phyloP scores from a whole-genome alignment of 23 red algal genomes.

The Gracilariopsis chorda region DNA sequence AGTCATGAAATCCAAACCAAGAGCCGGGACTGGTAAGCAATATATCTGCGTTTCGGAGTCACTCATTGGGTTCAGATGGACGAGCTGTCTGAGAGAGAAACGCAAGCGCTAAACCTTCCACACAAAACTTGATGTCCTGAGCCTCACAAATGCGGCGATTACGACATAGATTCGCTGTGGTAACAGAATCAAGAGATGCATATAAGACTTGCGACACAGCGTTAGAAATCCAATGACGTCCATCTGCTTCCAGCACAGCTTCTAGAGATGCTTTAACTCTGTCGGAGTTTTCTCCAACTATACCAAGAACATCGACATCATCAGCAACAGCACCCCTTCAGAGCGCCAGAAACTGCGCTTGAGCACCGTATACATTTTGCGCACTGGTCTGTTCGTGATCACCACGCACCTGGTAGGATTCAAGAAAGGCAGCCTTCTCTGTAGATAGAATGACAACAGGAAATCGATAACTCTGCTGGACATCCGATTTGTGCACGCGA shows the following conservation, averaged over 20 bases:
- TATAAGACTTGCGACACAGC: not conserved
- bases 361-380: not conserved
- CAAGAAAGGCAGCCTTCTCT: not conserved
- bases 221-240: not conserved
- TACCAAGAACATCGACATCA: not conserved
- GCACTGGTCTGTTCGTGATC: no score
- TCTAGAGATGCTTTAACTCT: not conserved
- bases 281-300: not conserved
- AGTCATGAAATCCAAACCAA: slow-evolving; percentile 55
- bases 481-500: not conserved
- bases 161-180: not conserved
- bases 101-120: slow-evolving; percentile 33
- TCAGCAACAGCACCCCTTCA: not conserved
- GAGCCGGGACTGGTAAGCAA: slow-evolving; percentile 21
- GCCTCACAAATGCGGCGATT: slow-evolving; percentile 6
- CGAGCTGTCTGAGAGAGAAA: slow-evolving; percentile 11
- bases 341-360: not conserved
- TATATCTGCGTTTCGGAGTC: not conserved
- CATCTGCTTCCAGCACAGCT: not conserved
- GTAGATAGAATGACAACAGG: not conserved
- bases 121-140: not conserved
- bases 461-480: not conserved
- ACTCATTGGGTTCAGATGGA: slow-evolving; percentile 33
- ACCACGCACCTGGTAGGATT: not conserved
- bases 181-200: slow-evolving; percentile 17